Conservation (phyloP, 208 protist genomes). For the Tritrichomonas musculus region DNA sequence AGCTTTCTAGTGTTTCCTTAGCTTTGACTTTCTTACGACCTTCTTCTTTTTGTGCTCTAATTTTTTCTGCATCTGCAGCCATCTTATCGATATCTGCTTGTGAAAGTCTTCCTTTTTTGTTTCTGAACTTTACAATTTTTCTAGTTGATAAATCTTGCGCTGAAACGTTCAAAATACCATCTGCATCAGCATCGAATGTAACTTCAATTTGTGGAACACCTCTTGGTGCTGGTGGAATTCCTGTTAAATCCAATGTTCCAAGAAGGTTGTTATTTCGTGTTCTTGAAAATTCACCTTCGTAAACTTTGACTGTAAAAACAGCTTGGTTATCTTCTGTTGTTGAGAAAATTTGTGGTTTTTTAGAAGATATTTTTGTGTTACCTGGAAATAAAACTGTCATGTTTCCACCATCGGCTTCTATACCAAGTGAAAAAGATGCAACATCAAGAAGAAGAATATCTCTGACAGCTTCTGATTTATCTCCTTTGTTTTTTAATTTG, state of each 20-base stretch:
- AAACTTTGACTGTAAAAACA: constrained; percentile 96
- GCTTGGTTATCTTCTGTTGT: constrained; percentile 91
- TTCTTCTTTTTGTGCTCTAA: constrained; percentile 42
- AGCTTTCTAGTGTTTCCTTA: constrained; percentile 48
- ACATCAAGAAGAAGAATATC: too few relatives aligned
- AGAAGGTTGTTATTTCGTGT: constrained; percentile 95
- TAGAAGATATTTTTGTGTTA: constrained; percentile 60
- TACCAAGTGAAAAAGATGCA: constrained; percentile 56
- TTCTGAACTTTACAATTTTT: constrained; percentile 51
- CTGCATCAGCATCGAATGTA: constrained; percentile 89
- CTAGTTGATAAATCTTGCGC: constrained; percentile 72
- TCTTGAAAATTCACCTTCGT: constrained; percentile 90
- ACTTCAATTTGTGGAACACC: constrained; percentile 41
- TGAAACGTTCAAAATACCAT: constrained; percentile 89
- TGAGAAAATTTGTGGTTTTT: constrained; percentile 73
- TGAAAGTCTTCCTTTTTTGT: constrained; percentile 80
- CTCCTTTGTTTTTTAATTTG: constrained; percentile 74
- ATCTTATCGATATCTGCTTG: constrained; percentile 61
- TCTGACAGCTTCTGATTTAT: constrained; percentile 62
- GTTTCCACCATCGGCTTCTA: constrained; percentile 63
- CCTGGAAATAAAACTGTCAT: constrained; percentile 77
- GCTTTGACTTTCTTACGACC: constrained; percentile 46
- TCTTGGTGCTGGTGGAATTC: constrained; percentile 65
- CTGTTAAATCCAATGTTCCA: constrained; percentile 79
- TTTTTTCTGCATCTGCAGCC: neutral